Base-by-base conservation (phyloP, 2,329 filamentous ascomycete species). In the Xylaria sp. region DNA sequence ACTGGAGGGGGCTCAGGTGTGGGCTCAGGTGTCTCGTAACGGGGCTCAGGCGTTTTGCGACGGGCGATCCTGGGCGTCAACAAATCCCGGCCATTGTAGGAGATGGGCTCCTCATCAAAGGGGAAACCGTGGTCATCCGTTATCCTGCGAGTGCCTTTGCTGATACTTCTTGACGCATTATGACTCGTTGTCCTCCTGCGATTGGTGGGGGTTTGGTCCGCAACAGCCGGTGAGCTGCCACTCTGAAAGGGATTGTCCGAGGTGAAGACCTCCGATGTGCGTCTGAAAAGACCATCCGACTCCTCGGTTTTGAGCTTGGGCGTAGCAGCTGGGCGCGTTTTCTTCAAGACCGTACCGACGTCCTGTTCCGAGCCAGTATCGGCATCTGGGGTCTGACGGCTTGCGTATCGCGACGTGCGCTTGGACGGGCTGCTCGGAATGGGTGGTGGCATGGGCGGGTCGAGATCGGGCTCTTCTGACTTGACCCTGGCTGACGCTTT, bases 211-310 rank as follows among this genome's bases (percentile, higher is more conserved):
- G 83, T 82, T 77, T 82, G 83, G 32, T 84, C 80, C 1, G 80
- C 79, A n/a, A 82, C 77, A 6, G 86, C 90, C 4, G 71, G 70
- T 10, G 93, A 91, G 78, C 90, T 92, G 46, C 93, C 91, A 76
- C 92, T 93, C 78, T 98, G 95, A 77, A 98, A 98, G 0, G 95
- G 94, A 75, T 98, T 98, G 62, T 97, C 93, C 73, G 90, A 87
- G 1, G 91, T 93, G 79, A 98, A 98, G 36, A 92, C 90, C 74
- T 83, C 80, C 25, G 78, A 77, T 23, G 80, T 79, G 13, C 77
- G 76, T 67, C 79, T 75, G 72, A 81, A 82, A 68, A 81, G 79
- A 30, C 79, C 79, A 52, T 87, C 81, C 7, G 83, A 79, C 59
- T 86, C 84, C 66, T 92, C 89, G 1, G 78, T 73, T 75, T 89